phyloP scores from a whole-genome alignment of 495 filamentous ascomycete genomes.

The Zalerion maritima region DNA sequence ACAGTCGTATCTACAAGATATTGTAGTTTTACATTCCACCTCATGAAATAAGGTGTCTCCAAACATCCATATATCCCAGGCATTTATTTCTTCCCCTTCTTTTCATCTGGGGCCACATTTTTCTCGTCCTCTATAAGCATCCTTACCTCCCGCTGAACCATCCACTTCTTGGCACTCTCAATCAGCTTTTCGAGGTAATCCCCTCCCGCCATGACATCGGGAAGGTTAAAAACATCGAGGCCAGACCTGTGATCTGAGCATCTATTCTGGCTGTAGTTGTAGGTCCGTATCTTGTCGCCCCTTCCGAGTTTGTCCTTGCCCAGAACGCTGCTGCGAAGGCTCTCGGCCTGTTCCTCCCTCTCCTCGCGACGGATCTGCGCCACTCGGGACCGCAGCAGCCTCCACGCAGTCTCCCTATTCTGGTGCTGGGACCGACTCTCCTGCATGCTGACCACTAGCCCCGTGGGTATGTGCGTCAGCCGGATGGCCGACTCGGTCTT shows the following conservation, averaged over 20 bases:
- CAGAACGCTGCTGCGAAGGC: slow-evolving; percentile 56
- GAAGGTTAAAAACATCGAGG: slow-evolving; percentile 65
- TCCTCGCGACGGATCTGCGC: slow-evolving; percentile 70
- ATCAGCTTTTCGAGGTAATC: slow-evolving; percentile 61
- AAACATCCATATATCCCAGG: not conserved
- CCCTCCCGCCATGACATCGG: slow-evolving; percentile 62
- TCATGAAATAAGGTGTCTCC: too few species aligned
- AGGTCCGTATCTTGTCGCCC: slow-evolving; percentile 87
- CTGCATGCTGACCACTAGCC: slow-evolving; percentile 76
- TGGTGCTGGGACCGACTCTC: slow-evolving; percentile 80
- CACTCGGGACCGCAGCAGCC: slow-evolving; percentile 63
- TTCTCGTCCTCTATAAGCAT: slow-evolving; percentile 40
- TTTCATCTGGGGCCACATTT: slow-evolving; percentile 4
- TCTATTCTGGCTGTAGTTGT: slow-evolving; percentile 85
- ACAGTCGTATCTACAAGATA: too few species aligned
- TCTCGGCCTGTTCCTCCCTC: slow-evolving; percentile 66
- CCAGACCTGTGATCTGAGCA: slow-evolving; percentile 91
- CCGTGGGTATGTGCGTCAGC: slow-evolving; percentile 81
- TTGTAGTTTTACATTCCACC: too few species aligned
- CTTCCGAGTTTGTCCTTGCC: slow-evolving; percentile 72
- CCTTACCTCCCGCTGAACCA: slow-evolving; percentile 63
- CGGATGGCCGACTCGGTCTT: slow-evolving; percentile 93
- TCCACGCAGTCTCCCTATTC: slow-evolving; percentile 80
- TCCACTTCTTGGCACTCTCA: slow-evolving; percentile 67
- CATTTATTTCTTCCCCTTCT: not conserved